Evolutionary conservation across 2,329 filamentous ascomycete genomes (phyloP).

Genomic region (Pseudogymnoascus sp.): DNA sequence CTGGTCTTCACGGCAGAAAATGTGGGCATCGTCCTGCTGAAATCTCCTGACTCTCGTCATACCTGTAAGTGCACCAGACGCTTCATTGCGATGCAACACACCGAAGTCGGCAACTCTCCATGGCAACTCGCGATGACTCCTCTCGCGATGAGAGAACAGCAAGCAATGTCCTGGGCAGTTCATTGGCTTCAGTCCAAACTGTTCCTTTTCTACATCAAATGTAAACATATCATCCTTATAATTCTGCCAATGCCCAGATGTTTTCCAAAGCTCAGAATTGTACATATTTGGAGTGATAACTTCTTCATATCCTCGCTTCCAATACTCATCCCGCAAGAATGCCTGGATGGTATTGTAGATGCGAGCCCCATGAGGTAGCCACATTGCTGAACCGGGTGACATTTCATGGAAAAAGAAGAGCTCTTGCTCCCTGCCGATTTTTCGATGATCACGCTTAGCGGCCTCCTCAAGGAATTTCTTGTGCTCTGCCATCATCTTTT

Average conservation of each 20-base stretch:
- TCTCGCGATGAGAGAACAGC: conserved; percentile 74
- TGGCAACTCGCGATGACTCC: conserved; percentile 84
- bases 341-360: conserved; percentile 86
- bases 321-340: conserved; percentile 81
- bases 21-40: conserved; percentile 93
- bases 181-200: conserved; percentile 90
- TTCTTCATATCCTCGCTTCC: conserved; percentile 87
- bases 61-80: conserved; percentile 83
- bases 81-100: conserved; percentile 90
- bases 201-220: conserved; percentile 75
- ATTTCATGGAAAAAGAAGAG: conserved; percentile 94
- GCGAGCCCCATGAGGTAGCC: conserved; percentile 83
- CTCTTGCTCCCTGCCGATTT: conserved; percentile 91
- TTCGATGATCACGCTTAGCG: conserved; percentile 92
- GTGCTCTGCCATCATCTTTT: conserved; percentile 89
- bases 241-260: conserved; percentile 87
- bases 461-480: conserved; percentile 94
- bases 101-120: conserved; percentile 94
- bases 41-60: conserved; percentile 90
- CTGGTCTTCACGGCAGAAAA: conserved; percentile 85
- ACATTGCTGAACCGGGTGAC: conserved; percentile 90
- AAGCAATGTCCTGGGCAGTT: conserved; percentile 94
- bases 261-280: conserved; percentile 88
- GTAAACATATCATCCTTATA: conserved; percentile 96
- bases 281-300: conserved; percentile 97